phyloP scores from a whole-genome alignment of 2,329 filamentous ascomycete genomes.

The Sodiomyces alkalinus region DNA sequence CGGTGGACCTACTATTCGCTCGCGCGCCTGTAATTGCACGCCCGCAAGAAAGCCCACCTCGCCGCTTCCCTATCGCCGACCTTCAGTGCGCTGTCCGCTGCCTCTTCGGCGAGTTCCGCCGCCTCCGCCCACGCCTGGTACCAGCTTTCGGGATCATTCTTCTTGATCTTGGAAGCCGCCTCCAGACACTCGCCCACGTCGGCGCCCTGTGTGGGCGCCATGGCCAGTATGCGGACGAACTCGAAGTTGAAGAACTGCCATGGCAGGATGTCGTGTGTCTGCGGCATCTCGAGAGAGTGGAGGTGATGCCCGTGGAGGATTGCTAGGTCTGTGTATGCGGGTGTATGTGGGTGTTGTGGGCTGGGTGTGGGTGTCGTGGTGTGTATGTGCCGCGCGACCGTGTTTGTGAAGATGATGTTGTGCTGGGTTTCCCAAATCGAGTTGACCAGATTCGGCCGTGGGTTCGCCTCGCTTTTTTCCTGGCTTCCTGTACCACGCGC shows the following conservation, averaged over 20 bases:
- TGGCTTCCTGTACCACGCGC: too few relatives aligned
- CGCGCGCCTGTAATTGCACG: constrained; percentile 24
- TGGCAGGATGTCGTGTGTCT: too few relatives aligned
- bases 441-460: too few relatives aligned
- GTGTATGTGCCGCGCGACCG: too few relatives aligned
- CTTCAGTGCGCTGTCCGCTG: constrained; percentile 17
- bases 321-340: too few relatives aligned
- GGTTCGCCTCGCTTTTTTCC: too few relatives aligned
- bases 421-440: too few relatives aligned
- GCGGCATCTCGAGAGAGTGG: too few relatives aligned
- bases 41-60: constrained; percentile 20
- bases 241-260: constrained; percentile 31
- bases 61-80: constrained; percentile 16
- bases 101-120: constrained; percentile 15
- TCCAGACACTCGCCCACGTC: constrained; percentile 25
- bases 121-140: constrained; percentile 16
- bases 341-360: too few relatives aligned
- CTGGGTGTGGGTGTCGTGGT: too few relatives aligned
- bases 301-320: too few relatives aligned
- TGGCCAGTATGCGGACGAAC: constrained; percentile 21
- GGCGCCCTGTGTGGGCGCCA: constrained; percentile 16
- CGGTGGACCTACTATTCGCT: constrained; percentile 16
- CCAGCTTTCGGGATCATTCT: constrained; percentile 23
- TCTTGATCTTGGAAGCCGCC: constrained; percentile 19
- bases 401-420: too few relatives aligned